Percentiles rank a stretch among this genome's conserved stretches.
Conservation (phyloP, 2,329 filamentous ascomycete genomes). For the Beauveria caledonica region DNA sequence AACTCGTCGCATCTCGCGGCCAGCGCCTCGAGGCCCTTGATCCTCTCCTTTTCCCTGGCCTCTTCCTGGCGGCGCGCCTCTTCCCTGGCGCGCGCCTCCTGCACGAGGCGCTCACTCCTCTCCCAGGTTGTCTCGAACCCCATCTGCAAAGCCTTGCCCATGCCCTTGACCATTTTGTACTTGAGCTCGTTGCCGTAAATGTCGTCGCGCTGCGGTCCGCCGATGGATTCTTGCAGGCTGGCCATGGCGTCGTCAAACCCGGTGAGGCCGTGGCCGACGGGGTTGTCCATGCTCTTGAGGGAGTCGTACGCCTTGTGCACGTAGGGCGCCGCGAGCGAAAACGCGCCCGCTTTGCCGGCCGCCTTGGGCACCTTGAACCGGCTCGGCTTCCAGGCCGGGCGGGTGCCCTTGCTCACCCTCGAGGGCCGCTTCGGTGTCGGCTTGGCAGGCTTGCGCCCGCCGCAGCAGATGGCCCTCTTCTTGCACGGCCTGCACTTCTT, state of each 20-base stretch:
- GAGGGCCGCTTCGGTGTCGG: background rate
- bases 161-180: background rate
- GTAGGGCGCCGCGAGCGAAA: background rate
- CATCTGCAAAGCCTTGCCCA: background rate
- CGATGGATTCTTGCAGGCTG: conserved; percentile 3
- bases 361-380: background rate
- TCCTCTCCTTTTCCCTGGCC: background rate
- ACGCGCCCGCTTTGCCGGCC: background rate
- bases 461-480: background rate
- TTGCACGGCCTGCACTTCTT: background rate
- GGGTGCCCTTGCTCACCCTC: background rate
- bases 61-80: background rate
- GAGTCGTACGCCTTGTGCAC: background rate
- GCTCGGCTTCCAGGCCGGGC: background rate
- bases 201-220: background rate
- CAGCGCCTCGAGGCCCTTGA: background rate
- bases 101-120: background rate
- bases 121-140: background rate
- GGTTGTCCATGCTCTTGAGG: background rate
- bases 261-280: background rate
- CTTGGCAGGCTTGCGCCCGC: background rate
- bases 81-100: background rate
- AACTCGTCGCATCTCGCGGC: background rate
- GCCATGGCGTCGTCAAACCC: conserved; percentile 4
- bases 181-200: conserved; percentile 4